phyloP scores from a whole-genome alignment of 148 eudicot genomes.

The Chenopodium berlandieri region DNA sequence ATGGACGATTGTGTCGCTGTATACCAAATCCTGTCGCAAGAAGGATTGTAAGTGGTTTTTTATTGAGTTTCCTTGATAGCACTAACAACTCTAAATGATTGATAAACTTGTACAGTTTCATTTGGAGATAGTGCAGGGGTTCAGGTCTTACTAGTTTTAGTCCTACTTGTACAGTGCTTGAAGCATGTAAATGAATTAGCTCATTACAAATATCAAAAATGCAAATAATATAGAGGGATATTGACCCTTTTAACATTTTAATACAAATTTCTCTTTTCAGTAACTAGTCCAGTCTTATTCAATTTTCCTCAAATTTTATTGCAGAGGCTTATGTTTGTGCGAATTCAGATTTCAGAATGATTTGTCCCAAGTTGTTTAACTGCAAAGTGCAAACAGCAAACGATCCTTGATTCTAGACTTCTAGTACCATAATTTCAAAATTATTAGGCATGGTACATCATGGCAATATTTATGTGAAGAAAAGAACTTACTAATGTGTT shows the following conservation, averaged over 20 bases:
- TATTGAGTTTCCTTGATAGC: conserved; percentile 81
- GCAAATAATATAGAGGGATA: background rate
- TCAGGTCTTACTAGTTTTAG: background rate
- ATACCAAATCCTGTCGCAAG: conserved; percentile 93
- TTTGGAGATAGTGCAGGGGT: background rate
- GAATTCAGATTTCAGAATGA: background rate
- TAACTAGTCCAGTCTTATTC: background rate
- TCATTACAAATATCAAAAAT: background rate
- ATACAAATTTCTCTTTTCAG: background rate
- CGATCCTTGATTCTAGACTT: background rate
- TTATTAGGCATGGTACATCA: no score
- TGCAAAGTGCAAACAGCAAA: background rate
- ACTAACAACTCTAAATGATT: conserved; percentile 42
- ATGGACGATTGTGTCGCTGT: conserved; percentile 82
- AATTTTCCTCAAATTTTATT: background rate
- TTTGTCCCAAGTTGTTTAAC: background rate
- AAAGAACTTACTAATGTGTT: no score
- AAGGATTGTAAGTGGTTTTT: conserved; percentile 90
- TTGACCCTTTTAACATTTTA: background rate
- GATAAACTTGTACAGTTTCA: background rate
- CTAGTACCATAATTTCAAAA: no score
- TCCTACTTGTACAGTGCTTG: background rate
- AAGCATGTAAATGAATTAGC: background rate
- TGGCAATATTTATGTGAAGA: no score
- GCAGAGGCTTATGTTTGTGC: background rate